Conservation (phyloP, 2,329 filamentous ascomycete species). For the Celoporthe dispersa region DNA sequence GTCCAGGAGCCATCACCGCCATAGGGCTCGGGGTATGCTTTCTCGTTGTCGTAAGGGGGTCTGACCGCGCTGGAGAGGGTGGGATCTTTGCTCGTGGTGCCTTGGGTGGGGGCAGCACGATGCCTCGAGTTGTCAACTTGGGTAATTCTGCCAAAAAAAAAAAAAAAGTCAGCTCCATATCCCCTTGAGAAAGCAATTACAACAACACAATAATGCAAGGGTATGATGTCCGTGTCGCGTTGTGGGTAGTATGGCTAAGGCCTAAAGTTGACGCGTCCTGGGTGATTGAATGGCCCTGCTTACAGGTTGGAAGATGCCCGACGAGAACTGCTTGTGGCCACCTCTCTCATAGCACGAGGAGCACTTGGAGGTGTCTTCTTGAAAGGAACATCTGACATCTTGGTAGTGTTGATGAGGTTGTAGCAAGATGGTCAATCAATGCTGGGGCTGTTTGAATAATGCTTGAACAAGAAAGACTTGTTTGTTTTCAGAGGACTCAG, state of each 20-base stretch:
- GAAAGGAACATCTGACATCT: neutral
- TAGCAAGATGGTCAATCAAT: neutral
- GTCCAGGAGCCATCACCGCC: neutral
- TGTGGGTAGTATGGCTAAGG: neutral
- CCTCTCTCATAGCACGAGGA: neutral
- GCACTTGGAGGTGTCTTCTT: neutral
- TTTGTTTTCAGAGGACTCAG: neutral
- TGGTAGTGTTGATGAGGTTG: neutral
- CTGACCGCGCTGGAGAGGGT: no score
- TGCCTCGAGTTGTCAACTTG: neutral
- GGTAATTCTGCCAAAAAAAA: neutral
- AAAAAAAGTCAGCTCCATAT: neutral
- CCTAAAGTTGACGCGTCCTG: neutral
- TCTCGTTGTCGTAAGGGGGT: neutral
- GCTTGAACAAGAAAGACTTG: neutral
- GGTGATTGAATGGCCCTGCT: neutral
- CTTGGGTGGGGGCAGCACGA: neutral
- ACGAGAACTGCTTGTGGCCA: neutral
- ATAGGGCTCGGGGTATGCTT: neutral
- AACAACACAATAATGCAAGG: neutral
- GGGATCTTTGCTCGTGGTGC: neutral
- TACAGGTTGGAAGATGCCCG: neutral
- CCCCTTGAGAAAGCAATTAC: neutral
- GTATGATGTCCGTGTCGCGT: neutral
- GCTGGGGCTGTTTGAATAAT: neutral